Conservation (phyloP, 306 rosid species). For the Cicer yamashitae region DNA sequence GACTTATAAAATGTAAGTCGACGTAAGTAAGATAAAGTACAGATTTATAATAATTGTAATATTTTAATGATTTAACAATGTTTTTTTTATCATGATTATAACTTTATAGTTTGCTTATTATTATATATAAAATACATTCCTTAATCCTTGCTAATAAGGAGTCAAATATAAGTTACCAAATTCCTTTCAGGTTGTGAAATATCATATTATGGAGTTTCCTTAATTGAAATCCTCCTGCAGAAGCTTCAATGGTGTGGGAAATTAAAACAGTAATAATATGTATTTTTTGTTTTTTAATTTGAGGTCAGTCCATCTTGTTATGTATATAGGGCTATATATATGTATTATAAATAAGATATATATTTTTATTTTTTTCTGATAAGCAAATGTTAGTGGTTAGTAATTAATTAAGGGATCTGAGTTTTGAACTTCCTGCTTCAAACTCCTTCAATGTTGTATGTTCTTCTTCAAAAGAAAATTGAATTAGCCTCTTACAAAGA, state of each 20-base stretch:
- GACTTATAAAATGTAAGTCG: no score
- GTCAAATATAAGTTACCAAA: neutral
- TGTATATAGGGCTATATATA: neutral
- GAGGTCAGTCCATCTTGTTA: neutral
- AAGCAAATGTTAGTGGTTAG: no score
- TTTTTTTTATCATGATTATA: neutral
- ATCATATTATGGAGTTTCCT: neutral
- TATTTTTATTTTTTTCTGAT: no score
- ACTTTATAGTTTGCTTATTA: neutral
- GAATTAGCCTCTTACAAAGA: no score
- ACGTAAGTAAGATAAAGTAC: neutral
- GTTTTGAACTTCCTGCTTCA: no score
- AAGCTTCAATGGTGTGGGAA: slow-evolving; percentile 31
- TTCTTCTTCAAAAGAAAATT: no score
- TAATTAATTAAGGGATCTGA: no score
- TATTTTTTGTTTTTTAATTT: neutral
- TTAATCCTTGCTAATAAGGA: neutral
- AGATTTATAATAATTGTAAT: neutral
- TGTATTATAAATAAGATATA: neutral
- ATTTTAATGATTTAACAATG: no score
- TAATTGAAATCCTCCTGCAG: slow-evolving; percentile 13
- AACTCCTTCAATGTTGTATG: no score
- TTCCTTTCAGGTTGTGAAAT: slow-evolving; percentile 34
- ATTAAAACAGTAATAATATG: neutral
- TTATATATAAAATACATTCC: neutral